Base-by-base conservation (phyloP, 371 early-diverging fungal species). In the Phascolomyces articulosus region DNA sequence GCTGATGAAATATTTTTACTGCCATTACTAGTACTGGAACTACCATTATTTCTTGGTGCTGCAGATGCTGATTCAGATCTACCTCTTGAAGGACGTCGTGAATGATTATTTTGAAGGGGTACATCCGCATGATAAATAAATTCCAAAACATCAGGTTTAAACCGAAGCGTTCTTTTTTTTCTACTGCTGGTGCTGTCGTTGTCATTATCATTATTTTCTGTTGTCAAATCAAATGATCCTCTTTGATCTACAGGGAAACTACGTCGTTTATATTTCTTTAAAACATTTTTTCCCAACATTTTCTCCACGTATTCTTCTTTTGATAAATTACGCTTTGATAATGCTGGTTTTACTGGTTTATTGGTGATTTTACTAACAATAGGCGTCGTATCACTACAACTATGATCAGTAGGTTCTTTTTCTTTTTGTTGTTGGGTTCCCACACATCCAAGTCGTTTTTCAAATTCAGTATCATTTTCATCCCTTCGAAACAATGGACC, bases 71-170 rank as follows among this genome's bases (percentile, higher is more conserved):
- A 29, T 29, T 40, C 51, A 11, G 51, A n/a, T 23, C 26, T 4
- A 51, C 51, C 51, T 51, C 57, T 34, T 57, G 57, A 11, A 56
- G 56, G 23, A 40, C 15, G 11, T 4, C 20, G 47, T n/a, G 0
- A 23, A 21, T 51, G 34, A 6, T 57, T 57, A 20, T 21, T 38
- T 15, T 24, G 40, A 20, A 59, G 44, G 27, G 60, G 60, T 27
- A 40, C 40, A 27, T 59, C 60, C 9, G 60, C 60, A 47, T 59
- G 60, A 23, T 59, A 59, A 29, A 59, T 59, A 29, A 40, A 59
- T 41, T 59, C 60, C 24, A 59, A 40, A 40, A 59, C 60, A 26
- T 59, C 60, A 16, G 60, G 60, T 29, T 59, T 59, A 29, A 59
- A 59, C 16, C 60, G 60, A 38, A 59, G 44, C 11, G n/a, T 41